Evolutionary conservation across 202 grass and related monocot genomes (phyloP).

Genomic region (Digitaria exilis): DNA sequence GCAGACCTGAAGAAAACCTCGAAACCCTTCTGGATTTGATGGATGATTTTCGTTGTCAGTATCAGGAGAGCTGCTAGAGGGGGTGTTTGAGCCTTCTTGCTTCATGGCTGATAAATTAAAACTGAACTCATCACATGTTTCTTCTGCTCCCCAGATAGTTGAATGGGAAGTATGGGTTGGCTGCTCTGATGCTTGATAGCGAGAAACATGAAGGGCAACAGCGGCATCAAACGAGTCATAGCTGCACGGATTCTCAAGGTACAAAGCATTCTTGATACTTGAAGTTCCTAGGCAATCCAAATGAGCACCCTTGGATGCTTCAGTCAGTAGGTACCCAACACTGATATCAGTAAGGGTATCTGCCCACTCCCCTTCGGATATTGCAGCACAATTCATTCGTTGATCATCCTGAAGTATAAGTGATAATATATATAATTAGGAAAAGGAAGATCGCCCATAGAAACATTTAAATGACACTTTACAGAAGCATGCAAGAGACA

Average conservation of each 20-base stretch:
- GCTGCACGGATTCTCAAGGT: slow-evolving; percentile 61
- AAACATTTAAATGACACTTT: slow-evolving; percentile 8
- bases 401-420: slow-evolving; percentile 40
- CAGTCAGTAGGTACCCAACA: slow-evolving; percentile 83
- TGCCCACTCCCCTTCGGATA: slow-evolving; percentile 77
- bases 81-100: slow-evolving; percentile 48
- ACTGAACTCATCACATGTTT: slow-evolving; percentile 92
- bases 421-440: slow-evolving; percentile 13
- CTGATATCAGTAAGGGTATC: slow-evolving; percentile 91
- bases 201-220: slow-evolving; percentile 83
- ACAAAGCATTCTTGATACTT: slow-evolving; percentile 38
- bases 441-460: slow-evolving; percentile 18
- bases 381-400: slow-evolving; percentile 34
- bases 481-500: slow-evolving; percentile 35
- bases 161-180: slow-evolving; percentile 32
- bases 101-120: slow-evolving; percentile 51
- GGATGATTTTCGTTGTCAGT: slow-evolving; percentile 41
- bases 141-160: slow-evolving; percentile 82
- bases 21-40: slow-evolving; percentile 57
- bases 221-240: slow-evolving; percentile 97
- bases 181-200: slow-evolving; percentile 44
- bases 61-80: slow-evolving; percentile 38
- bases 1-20: slow-evolving; percentile 77
- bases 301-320: slow-evolving; percentile 79
- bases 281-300: slow-evolving; percentile 53